Conservation (phyloP, 2,329 filamentous ascomycete species). For the Aspergillus aculeatus region DNA sequence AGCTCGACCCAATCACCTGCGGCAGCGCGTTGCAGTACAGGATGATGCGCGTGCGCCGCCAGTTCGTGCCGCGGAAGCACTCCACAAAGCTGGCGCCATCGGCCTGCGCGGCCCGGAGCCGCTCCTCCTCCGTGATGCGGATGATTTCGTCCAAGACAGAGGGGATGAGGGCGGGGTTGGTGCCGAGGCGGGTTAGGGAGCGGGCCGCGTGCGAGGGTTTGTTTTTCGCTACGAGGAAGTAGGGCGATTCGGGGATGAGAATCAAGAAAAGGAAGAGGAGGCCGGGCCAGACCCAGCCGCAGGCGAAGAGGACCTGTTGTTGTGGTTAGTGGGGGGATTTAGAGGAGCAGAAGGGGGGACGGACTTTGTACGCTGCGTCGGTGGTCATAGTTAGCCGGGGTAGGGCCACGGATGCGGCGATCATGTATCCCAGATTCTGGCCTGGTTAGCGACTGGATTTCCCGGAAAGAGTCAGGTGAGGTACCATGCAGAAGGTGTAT, state of each 20-base stretch:
- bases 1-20: constrained; percentile 1
- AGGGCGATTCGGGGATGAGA: constrained; percentile 4
- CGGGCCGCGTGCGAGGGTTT: neutral
- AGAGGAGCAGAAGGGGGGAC: too few species aligned
- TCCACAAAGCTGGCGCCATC: neutral
- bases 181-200: neutral
- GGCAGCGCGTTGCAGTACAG: constrained; percentile 4
- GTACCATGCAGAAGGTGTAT: constrained; percentile 5
- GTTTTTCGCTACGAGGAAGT: neutral
- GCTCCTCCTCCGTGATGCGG: neutral
- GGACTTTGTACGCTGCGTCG: constrained; percentile 3
- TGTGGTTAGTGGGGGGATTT: neutral
- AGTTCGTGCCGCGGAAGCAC: neutral
- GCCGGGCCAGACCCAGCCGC: constrained; percentile 4
- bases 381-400: neutral
- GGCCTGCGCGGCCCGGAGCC: neutral
- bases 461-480: too few species aligned
- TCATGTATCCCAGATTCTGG: constrained; percentile 4
- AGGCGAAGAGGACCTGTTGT: constrained; percentile 4
- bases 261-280: neutral
- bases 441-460: neutral
- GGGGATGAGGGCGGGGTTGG: neutral
- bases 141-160: neutral
- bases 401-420: constrained; percentile 2
- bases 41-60: constrained; percentile 8